These are phyloP conservation scores for Coemansia sp. DNA, from an alignment of 192 early-diverging fungal genomes.

Conservation along the genomic window DNA sequence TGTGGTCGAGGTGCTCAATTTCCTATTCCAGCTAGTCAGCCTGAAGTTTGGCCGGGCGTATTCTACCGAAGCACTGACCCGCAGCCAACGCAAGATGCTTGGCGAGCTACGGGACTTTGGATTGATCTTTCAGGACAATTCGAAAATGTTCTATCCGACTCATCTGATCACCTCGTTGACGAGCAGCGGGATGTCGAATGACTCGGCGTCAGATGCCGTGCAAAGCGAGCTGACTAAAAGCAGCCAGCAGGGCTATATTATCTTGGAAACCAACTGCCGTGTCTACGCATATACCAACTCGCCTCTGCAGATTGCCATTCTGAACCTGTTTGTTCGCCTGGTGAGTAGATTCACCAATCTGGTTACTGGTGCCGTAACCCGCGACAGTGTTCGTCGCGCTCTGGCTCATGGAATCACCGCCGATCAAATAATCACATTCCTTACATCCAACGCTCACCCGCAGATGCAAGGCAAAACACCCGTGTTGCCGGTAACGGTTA, in stretches of 20 bases:
- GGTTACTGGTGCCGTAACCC: constrained; percentile 81
- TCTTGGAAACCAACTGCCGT: constrained; percentile 93
- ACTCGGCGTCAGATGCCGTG: constrained; percentile 5
- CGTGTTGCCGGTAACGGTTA: constrained; percentile 83
- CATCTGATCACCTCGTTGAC: constrained; percentile 87
- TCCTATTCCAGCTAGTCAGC: constrained; percentile 89
- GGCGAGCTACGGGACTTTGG: constrained; percentile 87
- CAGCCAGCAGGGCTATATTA: constrained; percentile 74
- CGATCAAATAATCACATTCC: constrained; percentile 91
- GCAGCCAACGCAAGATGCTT: constrained; percentile 80
- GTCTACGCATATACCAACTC: constrained; percentile 96
- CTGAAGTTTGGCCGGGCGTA: constrained; percentile 89
- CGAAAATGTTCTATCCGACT: constrained; percentile 84
- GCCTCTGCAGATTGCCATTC: constrained; percentile 88
- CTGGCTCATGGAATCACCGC: constrained; percentile 87
- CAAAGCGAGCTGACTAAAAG: constrained; percentile 24
- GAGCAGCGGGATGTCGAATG: constrained; percentile 38
- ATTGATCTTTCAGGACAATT: constrained; percentile 83
- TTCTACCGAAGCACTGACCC: constrained; percentile 77
- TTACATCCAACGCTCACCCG: constrained; percentile 86
- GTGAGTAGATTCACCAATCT: constrained; percentile 88
- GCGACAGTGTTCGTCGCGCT: constrained; percentile 83
- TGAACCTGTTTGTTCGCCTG: constrained; percentile 84
- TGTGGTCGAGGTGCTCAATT: constrained; percentile 89
- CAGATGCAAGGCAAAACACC: constrained; percentile 84